Percentiles rank a stretch among this genome's conserved stretches.
Evolutionary conservation across 1,139 yeast genomes (phyloP).

Genomic region (Pichiaceae sp.): DNA sequence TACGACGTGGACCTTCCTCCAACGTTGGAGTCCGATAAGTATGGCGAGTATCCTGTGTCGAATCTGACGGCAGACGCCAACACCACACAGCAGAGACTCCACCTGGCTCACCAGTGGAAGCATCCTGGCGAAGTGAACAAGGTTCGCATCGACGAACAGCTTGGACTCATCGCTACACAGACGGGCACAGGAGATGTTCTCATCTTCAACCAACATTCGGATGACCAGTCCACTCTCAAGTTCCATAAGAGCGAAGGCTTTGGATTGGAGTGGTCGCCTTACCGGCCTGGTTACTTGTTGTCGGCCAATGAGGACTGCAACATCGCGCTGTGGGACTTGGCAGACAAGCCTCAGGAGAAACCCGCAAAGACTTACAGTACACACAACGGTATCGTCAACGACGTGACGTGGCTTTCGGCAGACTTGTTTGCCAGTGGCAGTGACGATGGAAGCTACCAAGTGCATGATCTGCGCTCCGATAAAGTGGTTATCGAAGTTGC

Average conservation of each 20-base stretch:
- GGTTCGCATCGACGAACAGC: conserved; percentile 30
- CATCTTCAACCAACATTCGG: conserved; percentile 25
- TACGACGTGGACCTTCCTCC: conserved; percentile 43
- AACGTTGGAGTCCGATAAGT: conserved; percentile 32
- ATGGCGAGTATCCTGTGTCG: conserved; percentile 12
- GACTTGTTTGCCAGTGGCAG: conserved; percentile 62
- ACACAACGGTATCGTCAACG: conserved; percentile 48
- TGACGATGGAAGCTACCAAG: conserved; percentile 59
- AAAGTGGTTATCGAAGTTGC: conserved; percentile 34
- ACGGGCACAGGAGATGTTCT: conserved; percentile 43
- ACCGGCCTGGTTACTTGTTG: conserved; percentile 31
- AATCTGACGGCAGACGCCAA: conserved; percentile 5
- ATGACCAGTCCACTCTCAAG: conserved; percentile 32
- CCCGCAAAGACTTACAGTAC: conserved; percentile 38
- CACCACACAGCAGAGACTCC: conserved; percentile 7
- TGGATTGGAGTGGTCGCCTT: conserved; percentile 59
- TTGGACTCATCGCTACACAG: conserved; percentile 38
- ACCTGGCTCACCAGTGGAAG: conserved; percentile 35
- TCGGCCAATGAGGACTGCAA: conserved; percentile 63
- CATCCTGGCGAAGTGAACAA: conserved; percentile 50
- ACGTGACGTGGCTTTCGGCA: conserved; percentile 44
- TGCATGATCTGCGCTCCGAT: conserved; percentile 53
- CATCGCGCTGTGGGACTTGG: conserved; percentile 63
- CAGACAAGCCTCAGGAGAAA: conserved; percentile 22
- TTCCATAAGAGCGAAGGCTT: conserved; percentile 63